phyloP scores from a whole-genome alignment of 805 yeast genomes.

The Candida peoriensis region DNA sequence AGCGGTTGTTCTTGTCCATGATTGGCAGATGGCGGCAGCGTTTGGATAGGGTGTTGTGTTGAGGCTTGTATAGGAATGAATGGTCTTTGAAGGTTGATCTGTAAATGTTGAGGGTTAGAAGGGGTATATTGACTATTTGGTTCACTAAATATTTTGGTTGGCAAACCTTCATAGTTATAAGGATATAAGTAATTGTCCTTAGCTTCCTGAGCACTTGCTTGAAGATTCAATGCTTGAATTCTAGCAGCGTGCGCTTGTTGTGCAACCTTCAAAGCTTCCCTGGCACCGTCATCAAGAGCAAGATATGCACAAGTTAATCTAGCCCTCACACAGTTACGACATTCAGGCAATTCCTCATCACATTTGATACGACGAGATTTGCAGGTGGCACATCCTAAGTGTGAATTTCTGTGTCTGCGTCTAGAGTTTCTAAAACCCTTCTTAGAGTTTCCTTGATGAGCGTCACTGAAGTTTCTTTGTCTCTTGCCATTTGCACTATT shows the following conservation, averaged over 20 bases:
- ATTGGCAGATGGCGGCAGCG: neutral
- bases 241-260: conserved; percentile 35
- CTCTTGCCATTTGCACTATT: conserved; percentile 14
- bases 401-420: conserved; percentile 63
- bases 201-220: conserved; percentile 17
- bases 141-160: conserved; percentile 17
- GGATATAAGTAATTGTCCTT: conserved; percentile 14
- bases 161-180: conserved; percentile 18
- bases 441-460: conserved; percentile 5
- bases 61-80: conserved; percentile 4
- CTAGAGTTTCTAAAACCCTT: conserved; percentile 29
- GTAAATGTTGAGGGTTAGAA: conserved; percentile 12
- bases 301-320: conserved; percentile 45
- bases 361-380: conserved; percentile 59
- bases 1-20: neutral
- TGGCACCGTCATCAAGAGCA: conserved; percentile 41
- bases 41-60: conserved; percentile 4
- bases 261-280: conserved; percentile 45
- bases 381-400: conserved; percentile 70
- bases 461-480: conserved; percentile 5
- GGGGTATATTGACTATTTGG: conserved; percentile 10
- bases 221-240: conserved; percentile 28
- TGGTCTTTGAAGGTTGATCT: conserved; percentile 16
- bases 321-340: conserved; percentile 48
- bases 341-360: conserved; percentile 57